Evolutionary conservation across 192 early-diverging fungal genomes (phyloP).

Genomic region (Linnemannia hyalina): DNA sequence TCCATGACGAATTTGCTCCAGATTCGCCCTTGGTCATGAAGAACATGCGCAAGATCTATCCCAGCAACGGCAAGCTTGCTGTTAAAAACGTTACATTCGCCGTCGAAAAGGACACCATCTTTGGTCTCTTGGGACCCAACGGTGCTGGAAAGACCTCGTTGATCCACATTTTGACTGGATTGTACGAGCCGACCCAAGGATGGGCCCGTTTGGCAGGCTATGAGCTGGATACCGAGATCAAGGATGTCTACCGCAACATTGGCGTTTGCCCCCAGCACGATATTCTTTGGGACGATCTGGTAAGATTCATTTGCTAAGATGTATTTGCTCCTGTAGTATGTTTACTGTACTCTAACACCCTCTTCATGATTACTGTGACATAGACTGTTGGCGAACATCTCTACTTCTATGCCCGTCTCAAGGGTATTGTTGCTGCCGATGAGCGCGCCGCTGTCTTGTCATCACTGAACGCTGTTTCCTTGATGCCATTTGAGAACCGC

Average conservation of each 20-base stretch:
- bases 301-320: slow-evolving; percentile 8
- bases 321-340: not conserved
- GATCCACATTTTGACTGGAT: slow-evolving; percentile 78
- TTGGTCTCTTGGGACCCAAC: slow-evolving; percentile 79
- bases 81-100: slow-evolving; percentile 78
- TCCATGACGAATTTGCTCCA: slow-evolving; percentile 45
- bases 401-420: slow-evolving; percentile 78
- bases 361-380: not conserved
- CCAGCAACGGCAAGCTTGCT: slow-evolving; percentile 67
- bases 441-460: slow-evolving; percentile 61
- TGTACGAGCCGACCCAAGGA: slow-evolving; percentile 70
- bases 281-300: slow-evolving; percentile 80
- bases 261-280: slow-evolving; percentile 83
- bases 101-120: slow-evolving; percentile 70
- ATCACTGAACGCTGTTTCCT: slow-evolving; percentile 63
- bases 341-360: not conserved
- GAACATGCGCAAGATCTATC: slow-evolving; percentile 70
- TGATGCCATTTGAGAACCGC: slow-evolving; percentile 68
- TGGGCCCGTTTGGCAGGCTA: slow-evolving; percentile 68
- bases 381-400: slow-evolving; percentile 78
- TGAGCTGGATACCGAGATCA: slow-evolving; percentile 65
- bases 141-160: slow-evolving; percentile 82
- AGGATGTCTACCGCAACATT: slow-evolving; percentile 70
- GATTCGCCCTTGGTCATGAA: slow-evolving; percentile 69
- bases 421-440: slow-evolving; percentile 65